These are phyloP conservation scores for Naematelia aurantialba DNA, from an alignment of 768 basidiomycete genomes.

Conservation along the genomic window DNA sequence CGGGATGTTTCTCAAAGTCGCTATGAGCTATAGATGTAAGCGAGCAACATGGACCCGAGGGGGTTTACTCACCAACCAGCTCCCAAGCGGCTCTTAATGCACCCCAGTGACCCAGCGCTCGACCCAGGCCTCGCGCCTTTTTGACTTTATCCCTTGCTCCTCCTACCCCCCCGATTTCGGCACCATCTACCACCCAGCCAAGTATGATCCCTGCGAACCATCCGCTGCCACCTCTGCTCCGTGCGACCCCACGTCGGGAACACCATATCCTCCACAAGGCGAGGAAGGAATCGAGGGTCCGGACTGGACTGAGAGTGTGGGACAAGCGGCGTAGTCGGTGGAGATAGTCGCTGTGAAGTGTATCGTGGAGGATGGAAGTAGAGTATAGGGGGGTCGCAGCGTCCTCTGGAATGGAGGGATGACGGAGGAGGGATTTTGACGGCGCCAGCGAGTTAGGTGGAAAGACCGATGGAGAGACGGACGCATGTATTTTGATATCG, in stretches of 20 bases:
- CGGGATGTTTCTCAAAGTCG: conserved; percentile 55
- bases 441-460: conserved; percentile 63
- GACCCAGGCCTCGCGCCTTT: conserved; percentile 63
- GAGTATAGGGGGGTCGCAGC: conserved; percentile 76
- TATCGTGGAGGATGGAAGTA: conserved; percentile 59
- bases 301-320: conserved; percentile 55
- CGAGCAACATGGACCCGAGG: neutral
- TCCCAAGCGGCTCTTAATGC: conserved; percentile 80
- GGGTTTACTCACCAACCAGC: conserved; percentile 63
- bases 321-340: conserved; percentile 60
- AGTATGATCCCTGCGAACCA: conserved; percentile 60
- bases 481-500: conserved; percentile 70
- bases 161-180: conserved; percentile 54
- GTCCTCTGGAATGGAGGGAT: conserved; percentile 40
- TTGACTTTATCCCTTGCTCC: conserved; percentile 40
- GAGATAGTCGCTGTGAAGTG: conserved; percentile 54
- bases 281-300: conserved; percentile 69
- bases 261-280: conserved; percentile 85
- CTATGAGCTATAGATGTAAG: conserved; percentile 59
- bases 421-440: conserved; percentile 64
- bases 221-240: conserved; percentile 30
- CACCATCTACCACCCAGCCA: conserved; percentile 59
- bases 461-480: conserved; percentile 59
- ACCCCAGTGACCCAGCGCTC: conserved; percentile 83
- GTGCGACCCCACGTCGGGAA: conserved; percentile 63